phyloP scores from a whole-genome alignment of 2,329 filamentous ascomycete species.

The Claviceps purpurea region DNA sequence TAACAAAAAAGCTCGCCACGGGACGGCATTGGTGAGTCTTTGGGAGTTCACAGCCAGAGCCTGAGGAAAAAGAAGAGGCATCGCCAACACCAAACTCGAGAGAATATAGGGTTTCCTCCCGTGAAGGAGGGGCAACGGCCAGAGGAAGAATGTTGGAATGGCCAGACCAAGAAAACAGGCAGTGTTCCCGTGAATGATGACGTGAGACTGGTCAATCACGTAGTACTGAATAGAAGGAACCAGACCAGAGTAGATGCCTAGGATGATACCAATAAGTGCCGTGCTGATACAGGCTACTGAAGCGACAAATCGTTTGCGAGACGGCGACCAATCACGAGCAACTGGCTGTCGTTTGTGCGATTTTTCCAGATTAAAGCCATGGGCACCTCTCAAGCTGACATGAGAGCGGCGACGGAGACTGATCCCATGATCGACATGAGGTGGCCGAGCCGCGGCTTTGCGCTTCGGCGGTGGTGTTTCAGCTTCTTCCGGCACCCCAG shows the following conservation, averaged over 20 bases:
- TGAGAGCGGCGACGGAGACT: slow-evolving; percentile 38
- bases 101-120: slow-evolving; percentile 69
- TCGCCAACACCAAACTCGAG: slow-evolving; percentile 50
- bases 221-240: slow-evolving; percentile 71
- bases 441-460: slow-evolving; percentile 13
- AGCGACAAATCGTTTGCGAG: slow-evolving; percentile 56
- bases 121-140: slow-evolving; percentile 63
- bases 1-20: slow-evolving; percentile 48
- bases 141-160: slow-evolving; percentile 54
- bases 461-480: slow-evolving; percentile 13
- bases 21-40: slow-evolving; percentile 39
- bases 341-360: slow-evolving; percentile 50
- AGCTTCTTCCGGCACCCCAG: slow-evolving; percentile 9
- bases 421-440: slow-evolving; percentile 21
- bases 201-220: slow-evolving; percentile 54
- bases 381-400: slow-evolving; percentile 36
- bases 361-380: slow-evolving; percentile 37
- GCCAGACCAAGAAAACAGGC: slow-evolving; percentile 59
- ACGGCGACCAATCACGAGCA: slow-evolving; percentile 56
- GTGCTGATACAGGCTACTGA: slow-evolving; percentile 60
- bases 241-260: slow-evolving; percentile 66
- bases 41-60: slow-evolving; percentile 48
- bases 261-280: slow-evolving; percentile 53
- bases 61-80: slow-evolving; percentile 65
- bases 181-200: slow-evolving; percentile 59